A percentile compares a stretch with the other conserved stretches of the same genome.
These are phyloP conservation scores for Cladophialophora yegresii DNA, from an alignment of 2,329 filamentous ascomycete genomes.

Conservation along the genomic window DNA sequence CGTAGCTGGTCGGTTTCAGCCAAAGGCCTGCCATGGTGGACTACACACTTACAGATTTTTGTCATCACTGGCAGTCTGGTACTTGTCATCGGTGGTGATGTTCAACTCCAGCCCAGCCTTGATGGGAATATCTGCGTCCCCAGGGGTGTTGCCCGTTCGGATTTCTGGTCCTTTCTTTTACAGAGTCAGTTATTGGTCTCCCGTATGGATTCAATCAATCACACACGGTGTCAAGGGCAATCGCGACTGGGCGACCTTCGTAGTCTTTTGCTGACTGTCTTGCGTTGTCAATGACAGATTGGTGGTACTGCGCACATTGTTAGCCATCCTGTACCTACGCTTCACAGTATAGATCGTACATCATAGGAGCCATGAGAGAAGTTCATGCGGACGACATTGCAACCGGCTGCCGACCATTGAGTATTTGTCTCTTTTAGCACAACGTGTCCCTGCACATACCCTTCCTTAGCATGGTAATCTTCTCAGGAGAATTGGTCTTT, in stretches of 20 bases:
- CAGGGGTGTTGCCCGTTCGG: conserved; percentile 73
- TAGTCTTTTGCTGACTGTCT: conserved; percentile 78
- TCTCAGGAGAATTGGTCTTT: conserved; percentile 97
- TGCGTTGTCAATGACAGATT: conserved; percentile 96
- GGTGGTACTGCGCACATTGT: conserved; percentile 69
- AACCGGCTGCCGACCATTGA: conserved; percentile 61
- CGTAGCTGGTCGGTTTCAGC: conserved; percentile 62
- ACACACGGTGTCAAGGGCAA: conserved; percentile 80
- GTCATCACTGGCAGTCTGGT: conserved; percentile 78
- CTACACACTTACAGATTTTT: conserved; percentile 78
- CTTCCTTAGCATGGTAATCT: conserved; percentile 89
- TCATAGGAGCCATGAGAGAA: conserved; percentile 93
- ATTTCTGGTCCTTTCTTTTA: conserved; percentile 78
- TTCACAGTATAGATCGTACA: conserved; percentile 42
- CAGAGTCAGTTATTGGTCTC: conserved; percentile 35
- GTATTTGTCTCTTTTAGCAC: conserved; percentile 14
- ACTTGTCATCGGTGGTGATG: conserved; percentile 95
- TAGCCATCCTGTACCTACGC: conserved; percentile 26
- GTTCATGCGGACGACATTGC: conserved; percentile 99
- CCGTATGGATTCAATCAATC: background rate
- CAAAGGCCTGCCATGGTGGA: background rate
- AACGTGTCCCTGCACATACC: conserved; percentile 43
- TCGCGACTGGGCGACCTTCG: conserved; percentile 84
- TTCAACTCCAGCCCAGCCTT: conserved; percentile 80
- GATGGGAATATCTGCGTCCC: conserved; percentile 77